phyloP scores from a whole-genome alignment of 2,329 filamentous ascomycete genomes.

The Ceratocystis eucalypticola region DNA sequence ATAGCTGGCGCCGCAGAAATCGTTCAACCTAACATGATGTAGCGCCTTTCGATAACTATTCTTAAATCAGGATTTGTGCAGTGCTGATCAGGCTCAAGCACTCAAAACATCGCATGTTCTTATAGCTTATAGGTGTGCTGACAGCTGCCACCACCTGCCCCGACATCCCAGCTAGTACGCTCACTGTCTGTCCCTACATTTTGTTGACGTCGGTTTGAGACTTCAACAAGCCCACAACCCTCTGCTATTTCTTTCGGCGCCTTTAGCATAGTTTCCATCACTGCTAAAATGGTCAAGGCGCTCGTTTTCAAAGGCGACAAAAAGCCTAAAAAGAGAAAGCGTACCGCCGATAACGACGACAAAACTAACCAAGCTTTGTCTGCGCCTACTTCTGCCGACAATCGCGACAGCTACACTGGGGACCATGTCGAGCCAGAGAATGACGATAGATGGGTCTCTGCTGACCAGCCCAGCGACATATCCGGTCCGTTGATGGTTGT shows the following conservation, averaged over 20 bases:
- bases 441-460: constrained; percentile 86
- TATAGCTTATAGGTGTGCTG: too few species aligned
- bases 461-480: constrained; percentile 60
- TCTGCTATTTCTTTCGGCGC: background rate
- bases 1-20: too few species aligned
- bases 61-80: too few species aligned
- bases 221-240: background rate
- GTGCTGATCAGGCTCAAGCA: background rate
- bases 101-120: background rate
- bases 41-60: too few species aligned
- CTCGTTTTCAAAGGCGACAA: constrained; percentile 96
- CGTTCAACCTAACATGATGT: too few species aligned
- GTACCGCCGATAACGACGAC: constrained; percentile 26
- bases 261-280: background rate
- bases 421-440: constrained; percentile 31
- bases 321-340: constrained; percentile 84
- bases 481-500: constrained; percentile 73
- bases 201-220: background rate
- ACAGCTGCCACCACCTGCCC: too few species aligned
- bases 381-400: background rate
- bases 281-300: constrained; percentile 61
- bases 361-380: background rate
- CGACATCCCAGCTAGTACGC: too few species aligned
- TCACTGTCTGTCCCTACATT: too few species aligned
- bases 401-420: constrained; percentile 19